A percentile compares a stretch with the other conserved stretches of the same genome.
Conservation (phyloP, 257 asterid genomes). For the Scutellaria barbata region DNA sequence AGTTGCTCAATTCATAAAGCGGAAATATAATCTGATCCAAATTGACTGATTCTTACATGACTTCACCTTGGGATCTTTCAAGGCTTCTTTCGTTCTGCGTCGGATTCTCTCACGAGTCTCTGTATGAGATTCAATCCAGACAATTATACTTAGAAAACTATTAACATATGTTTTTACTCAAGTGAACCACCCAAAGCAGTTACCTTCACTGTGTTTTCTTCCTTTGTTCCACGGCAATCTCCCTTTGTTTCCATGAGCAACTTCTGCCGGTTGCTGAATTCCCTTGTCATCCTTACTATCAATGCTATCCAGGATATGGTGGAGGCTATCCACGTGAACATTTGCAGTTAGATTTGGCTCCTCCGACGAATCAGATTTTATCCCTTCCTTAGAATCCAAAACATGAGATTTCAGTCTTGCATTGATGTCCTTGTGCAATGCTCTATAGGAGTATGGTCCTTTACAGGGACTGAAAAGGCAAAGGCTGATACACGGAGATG, state of each 20-base stretch:
- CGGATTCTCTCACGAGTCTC: constrained; percentile 84
- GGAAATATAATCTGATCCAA: constrained; percentile 24
- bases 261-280: constrained; percentile 45
- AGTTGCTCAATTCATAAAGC: constrained; percentile 27
- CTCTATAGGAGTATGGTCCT: constrained; percentile 37
- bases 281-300: constrained; percentile 41
- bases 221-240: constrained; percentile 95
- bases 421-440: constrained; percentile 37
- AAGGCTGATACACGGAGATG: constrained; percentile 35
- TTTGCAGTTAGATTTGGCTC: no score
- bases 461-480: constrained; percentile 39
- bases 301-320: no score
- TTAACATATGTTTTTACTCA: not conserved
- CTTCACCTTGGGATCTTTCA: constrained; percentile 99
- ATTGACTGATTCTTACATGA: constrained; percentile 80
- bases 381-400: constrained; percentile 40
- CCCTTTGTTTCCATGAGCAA: constrained; percentile 71
- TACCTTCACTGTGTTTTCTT: constrained; percentile 79
- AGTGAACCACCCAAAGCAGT: constrained; percentile 21
- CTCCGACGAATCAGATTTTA: constrained; percentile 26
- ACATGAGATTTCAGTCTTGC: constrained; percentile 30
- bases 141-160: constrained; percentile 23
- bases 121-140: constrained; percentile 38
- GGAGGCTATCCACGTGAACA: no score
- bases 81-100: constrained; percentile 81